A percentile compares a stretch with the other conserved stretches of the same genome.
Evolutionary conservation across 1,139 yeast species (phyloP).

Genomic region (Scheffersomyces parashehatae): DNA sequence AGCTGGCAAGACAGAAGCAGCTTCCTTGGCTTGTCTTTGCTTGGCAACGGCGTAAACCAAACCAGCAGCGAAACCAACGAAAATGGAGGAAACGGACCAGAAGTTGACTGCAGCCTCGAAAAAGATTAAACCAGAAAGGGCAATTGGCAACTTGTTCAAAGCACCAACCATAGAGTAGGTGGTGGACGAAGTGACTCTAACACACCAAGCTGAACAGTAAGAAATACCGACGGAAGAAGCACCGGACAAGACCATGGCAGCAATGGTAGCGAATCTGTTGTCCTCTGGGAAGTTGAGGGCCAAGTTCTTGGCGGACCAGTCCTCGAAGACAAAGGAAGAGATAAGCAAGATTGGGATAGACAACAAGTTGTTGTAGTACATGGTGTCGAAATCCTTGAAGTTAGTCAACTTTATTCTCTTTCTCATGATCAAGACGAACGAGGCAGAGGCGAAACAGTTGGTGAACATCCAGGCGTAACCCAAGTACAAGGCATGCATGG

Average conservation of each 20-base stretch:
- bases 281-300: conserved; percentile 75
- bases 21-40: conserved; percentile 60
- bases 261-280: conserved; percentile 62
- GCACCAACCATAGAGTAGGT: conserved; percentile 99
- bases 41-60: conserved; percentile 92
- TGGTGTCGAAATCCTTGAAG: conserved; percentile 97
- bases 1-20: conserved; percentile 45
- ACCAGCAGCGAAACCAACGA: conserved; percentile 92
- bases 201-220: conserved; percentile 99
- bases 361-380: conserved; percentile 93
- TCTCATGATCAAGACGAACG: conserved; percentile 92
- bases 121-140: conserved; percentile 89
- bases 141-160: conserved; percentile 95
- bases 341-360: conserved; percentile 85
- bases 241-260: conserved; percentile 91
- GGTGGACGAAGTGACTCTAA: conserved; percentile 96
- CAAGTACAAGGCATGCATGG: conserved; percentile 53
- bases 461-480: conserved; percentile 97
- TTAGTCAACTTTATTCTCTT: conserved; percentile 95
- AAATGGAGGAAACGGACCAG: conserved; percentile 85
- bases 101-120: conserved; percentile 95
- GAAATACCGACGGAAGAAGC: conserved; percentile 94
- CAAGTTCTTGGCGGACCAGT: conserved; percentile 85
- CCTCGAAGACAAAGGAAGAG: conserved; percentile 78
- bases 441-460: conserved; percentile 92